These are phyloP conservation scores for Leptographium flavum DNA, from an alignment of 2,329 filamentous ascomycete genomes.

Conservation along the genomic window DNA sequence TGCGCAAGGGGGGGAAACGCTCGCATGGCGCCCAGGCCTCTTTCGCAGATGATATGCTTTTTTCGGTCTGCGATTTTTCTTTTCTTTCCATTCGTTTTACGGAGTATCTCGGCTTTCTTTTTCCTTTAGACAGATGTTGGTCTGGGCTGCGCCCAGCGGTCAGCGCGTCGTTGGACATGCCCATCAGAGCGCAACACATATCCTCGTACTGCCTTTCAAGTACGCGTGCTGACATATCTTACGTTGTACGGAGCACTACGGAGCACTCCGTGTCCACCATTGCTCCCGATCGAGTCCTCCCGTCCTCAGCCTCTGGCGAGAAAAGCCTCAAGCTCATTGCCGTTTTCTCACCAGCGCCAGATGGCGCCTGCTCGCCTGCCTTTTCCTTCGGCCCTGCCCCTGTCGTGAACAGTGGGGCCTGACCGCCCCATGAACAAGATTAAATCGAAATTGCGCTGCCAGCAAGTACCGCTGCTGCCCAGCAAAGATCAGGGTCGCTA, in stretches of 20 bases:
- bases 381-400: constrained; percentile 1
- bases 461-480: constrained; percentile 2
- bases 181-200: too few relatives aligned
- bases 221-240: too few relatives aligned
- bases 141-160: too few relatives aligned
- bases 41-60: not conserved
- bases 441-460: constrained; percentile 11
- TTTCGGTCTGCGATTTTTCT: not conserved
- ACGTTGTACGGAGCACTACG: too few relatives aligned
- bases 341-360: too few relatives aligned
- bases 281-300: not conserved
- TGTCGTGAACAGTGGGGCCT: constrained; percentile 6
- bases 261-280: not conserved
- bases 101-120: not conserved
- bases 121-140: not conserved
- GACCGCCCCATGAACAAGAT: constrained; percentile 10
- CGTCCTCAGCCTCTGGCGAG: too few relatives aligned
- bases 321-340: too few relatives aligned
- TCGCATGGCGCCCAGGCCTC: too few relatives aligned
- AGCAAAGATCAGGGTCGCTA: constrained; percentile 5
- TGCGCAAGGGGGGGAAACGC: too few relatives aligned
- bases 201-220: too few relatives aligned
- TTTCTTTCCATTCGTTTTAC: not conserved
- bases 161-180: too few relatives aligned
- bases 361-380: not conserved